A percentile compares a stretch with the other conserved stretches of the same genome.
Evolutionary conservation across 2,329 filamentous ascomycete genomes (phyloP).

Genomic region (Phaeosphaeria sp.): DNA sequence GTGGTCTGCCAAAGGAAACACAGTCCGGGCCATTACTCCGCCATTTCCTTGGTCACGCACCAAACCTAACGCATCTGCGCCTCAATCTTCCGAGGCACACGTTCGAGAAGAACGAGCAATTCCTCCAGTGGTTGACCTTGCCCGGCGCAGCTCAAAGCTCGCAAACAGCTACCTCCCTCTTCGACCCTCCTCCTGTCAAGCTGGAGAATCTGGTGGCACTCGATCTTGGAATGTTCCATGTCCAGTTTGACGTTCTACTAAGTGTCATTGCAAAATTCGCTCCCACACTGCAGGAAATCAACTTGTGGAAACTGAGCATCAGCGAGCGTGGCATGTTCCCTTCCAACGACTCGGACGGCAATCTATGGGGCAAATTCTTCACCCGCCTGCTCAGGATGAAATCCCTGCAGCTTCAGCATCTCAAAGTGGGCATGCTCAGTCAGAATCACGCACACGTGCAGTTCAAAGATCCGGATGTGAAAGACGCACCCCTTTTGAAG

Average conservation of each 20-base stretch:
- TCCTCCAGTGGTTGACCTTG: slow-evolving; percentile 50
- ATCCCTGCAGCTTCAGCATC: slow-evolving; percentile 15
- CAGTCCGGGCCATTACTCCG: slow-evolving; percentile 26
- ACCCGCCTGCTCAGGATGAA: slow-evolving; percentile 11
- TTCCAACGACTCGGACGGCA: slow-evolving; percentile 14
- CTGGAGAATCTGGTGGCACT: slow-evolving; percentile 23
- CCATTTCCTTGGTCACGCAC: slow-evolving; percentile 50
- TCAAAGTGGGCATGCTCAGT: slow-evolving; percentile 26
- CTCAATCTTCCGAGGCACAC: slow-evolving; percentile 55
- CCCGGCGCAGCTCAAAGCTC: not conserved
- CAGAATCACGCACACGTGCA: slow-evolving; percentile 17
- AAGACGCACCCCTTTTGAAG: not conserved
- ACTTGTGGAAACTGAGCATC: slow-evolving; percentile 54
- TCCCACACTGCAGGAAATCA: slow-evolving; percentile 53
- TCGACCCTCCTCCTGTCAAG: slow-evolving; percentile 16
- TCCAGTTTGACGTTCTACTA: slow-evolving; percentile 13
- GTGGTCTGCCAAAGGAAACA: slow-evolving; percentile 8
- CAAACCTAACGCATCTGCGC: slow-evolving; percentile 60
- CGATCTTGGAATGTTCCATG: slow-evolving; percentile 31
- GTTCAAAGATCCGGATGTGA: slow-evolving; percentile 13
- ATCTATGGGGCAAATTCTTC: slow-evolving; percentile 30
- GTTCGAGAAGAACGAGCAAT: slow-evolving; percentile 22
- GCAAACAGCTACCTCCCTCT: not conserved
- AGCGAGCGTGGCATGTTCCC: not conserved
- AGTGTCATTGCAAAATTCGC: slow-evolving; percentile 49